phyloP scores from a whole-genome alignment of 176 grass and related monocot genomes.

The Hsuehochloa calcarea region DNA sequence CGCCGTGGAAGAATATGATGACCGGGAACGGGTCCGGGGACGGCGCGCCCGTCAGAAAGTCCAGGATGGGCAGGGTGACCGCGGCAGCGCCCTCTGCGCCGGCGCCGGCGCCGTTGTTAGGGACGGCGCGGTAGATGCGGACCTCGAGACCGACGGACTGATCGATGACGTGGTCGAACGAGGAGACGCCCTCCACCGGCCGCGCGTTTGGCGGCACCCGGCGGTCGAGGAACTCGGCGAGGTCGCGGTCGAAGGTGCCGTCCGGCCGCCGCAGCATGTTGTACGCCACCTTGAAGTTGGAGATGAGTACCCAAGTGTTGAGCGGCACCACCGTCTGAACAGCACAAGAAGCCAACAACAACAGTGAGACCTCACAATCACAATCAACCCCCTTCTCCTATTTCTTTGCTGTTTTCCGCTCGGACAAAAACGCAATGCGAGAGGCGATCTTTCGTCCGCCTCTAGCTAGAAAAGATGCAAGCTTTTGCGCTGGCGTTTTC shows the following conservation, averaged over 20 bases:
- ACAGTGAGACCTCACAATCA: not conserved
- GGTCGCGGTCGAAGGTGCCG: slow-evolving; percentile 91
- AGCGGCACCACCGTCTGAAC: slow-evolving; percentile 80
- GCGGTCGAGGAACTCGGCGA: slow-evolving; percentile 78
- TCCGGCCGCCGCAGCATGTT: slow-evolving; percentile 88
- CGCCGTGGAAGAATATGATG: slow-evolving; percentile 98
- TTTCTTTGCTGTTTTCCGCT: slow-evolving; percentile 34
- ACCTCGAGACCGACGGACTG: slow-evolving; percentile 56
- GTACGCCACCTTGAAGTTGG: slow-evolving; percentile 97
- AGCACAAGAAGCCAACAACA: slow-evolving; percentile 13
- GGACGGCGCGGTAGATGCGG: slow-evolving; percentile 75
- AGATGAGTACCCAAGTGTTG: slow-evolving; percentile 95
- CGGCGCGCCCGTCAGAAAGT: slow-evolving; percentile 51
- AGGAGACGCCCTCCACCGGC: slow-evolving; percentile 64
- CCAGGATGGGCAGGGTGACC: slow-evolving; percentile 44
- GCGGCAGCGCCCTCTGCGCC: slow-evolving; percentile 8
- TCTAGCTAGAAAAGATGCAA: slow-evolving; percentile 50
- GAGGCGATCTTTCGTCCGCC: not conserved
- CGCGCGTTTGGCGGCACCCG: slow-evolving; percentile 58
- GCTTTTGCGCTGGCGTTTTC: slow-evolving; percentile 10
- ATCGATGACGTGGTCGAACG: slow-evolving; percentile 84
- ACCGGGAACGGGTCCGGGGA: slow-evolving; percentile 77
- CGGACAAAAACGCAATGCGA: slow-evolving; percentile 35
- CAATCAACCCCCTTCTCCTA: not conserved
- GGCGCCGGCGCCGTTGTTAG: not conserved